Base-by-base conservation (phyloP, 2,329 filamentous ascomycete genomes). In the Tricladium varicosporioides region DNA sequence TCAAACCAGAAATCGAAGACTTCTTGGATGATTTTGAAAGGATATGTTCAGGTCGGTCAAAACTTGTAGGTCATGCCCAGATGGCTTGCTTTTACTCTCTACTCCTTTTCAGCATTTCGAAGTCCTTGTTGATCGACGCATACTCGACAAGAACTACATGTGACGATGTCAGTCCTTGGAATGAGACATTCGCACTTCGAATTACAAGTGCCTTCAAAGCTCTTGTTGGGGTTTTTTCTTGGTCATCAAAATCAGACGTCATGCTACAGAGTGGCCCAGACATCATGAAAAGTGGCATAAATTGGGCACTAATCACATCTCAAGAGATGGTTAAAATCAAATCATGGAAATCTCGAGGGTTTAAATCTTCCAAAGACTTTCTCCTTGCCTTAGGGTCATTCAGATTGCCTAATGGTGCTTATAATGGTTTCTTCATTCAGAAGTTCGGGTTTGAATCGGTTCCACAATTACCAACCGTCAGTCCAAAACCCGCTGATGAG, bases 401-500 rank as follows among this genome's bases (percentile, higher is more conserved):
- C 14, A 42, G 47, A 1, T 49, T 60, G 13, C 44, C 59, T 9
- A 54, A 56, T 51, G 58, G 54, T 11, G 50, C 49, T 5, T 65
- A 62, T 52, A 65, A 64, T 48, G 63, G 62, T 2, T 65, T 65
- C 42, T 61, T 64, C 33, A 44, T 52, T 11, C 63, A 64, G 19
- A 62, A 46, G 31, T 63, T 49, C 52, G 61, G 56, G 5, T 16
- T 60, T 2, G 56, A 60, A 14, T 49, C 32, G n/a, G 27, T 64
- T 19, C 42, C 48, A 16, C 57, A 27, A 27, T 16, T 44, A n/a
- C 10, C 16, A 14, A 11, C 15, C 32, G 16, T 36, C n/a, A 54
- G 54, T 27, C n/a, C 43, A 27, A n/a, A n/a, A n/a, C n/a, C 18
- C 14, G 45, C 33, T 19, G 22, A 27, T 27, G 22, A 27, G 22